These are phyloP conservation scores for Podaxis pistillaris DNA, from an alignment of 768 basidiomycete species.

Conservation along the genomic window DNA sequence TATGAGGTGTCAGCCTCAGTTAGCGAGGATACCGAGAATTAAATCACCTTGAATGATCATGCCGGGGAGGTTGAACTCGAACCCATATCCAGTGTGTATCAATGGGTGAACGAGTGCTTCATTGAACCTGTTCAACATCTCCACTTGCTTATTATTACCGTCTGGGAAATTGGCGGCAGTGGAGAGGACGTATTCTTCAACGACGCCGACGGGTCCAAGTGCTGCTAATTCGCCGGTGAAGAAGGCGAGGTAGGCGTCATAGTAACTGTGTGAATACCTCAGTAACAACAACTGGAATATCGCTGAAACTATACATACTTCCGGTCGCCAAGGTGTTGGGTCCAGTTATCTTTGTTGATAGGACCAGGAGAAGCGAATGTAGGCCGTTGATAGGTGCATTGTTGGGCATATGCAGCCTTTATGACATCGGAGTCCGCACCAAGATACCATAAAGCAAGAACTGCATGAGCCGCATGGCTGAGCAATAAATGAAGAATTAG, in stretches of 20 bases:
- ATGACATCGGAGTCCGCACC: constrained; percentile 47
- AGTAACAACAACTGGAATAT: neutral
- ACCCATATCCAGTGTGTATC: constrained; percentile 63
- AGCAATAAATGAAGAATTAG: constrained; percentile 25
- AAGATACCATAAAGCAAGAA: constrained; percentile 58
- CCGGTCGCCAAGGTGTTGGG: constrained; percentile 55
- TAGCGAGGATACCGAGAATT: neutral
- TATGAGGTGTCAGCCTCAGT: neutral
- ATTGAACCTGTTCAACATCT: constrained; percentile 57
- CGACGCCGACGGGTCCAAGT: constrained; percentile 38
- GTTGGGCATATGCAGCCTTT: constrained; percentile 34
- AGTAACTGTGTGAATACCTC: constrained; percentile 43
- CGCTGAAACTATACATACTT: constrained; percentile 32
- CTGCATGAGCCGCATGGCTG: constrained; percentile 55
- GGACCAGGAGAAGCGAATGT: constrained; percentile 40
- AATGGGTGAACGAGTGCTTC: constrained; percentile 61
- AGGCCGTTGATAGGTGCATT: constrained; percentile 34
- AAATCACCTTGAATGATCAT: constrained; percentile 58
- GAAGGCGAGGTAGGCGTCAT: constrained; percentile 34
- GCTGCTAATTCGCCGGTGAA: constrained; percentile 36
- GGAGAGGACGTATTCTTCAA: constrained; percentile 67
- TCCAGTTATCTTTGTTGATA: constrained; percentile 49
- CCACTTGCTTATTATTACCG: constrained; percentile 7
- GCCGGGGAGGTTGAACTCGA: constrained; percentile 60
- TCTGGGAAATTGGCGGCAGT: constrained; percentile 43